A percentile compares a stretch with the other conserved stretches of the same genome.
Conservation (phyloP, 1,284 basidiomycete species). For the Puccinia triticina region DNA sequence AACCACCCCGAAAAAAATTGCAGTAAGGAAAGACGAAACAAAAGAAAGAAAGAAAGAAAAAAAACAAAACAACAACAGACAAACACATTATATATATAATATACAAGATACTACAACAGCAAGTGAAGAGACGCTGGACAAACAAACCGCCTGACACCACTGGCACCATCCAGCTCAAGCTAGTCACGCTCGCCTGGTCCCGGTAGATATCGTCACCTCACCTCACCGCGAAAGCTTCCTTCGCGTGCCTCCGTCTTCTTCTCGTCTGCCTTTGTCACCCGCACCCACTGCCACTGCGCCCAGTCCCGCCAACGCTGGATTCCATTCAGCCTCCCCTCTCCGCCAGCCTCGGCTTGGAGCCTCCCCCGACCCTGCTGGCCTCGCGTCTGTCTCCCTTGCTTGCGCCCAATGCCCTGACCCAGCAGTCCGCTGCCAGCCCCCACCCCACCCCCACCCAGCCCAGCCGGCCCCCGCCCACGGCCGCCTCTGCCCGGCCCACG, state of each 20-base stretch:
- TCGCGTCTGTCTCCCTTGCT: slow-evolving; percentile 62
- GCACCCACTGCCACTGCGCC: neutral
- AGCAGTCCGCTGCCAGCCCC: neutral
- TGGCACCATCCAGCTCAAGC: too few relatives aligned
- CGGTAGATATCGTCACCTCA: too few relatives aligned
- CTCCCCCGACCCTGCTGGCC: slow-evolving; percentile 14
- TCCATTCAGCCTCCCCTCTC: slow-evolving; percentile 44
- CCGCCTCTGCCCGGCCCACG: neutral
- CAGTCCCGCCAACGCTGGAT: slow-evolving; percentile 39
- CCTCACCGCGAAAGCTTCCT: neutral
- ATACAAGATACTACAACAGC: too few relatives aligned
- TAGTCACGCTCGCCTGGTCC: too few relatives aligned
- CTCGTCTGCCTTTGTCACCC: slow-evolving; percentile 17
- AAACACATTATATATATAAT: too few relatives aligned
- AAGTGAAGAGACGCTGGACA: too few relatives aligned
- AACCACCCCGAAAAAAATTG: too few relatives aligned
- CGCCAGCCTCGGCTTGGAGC: slow-evolving; percentile 50
- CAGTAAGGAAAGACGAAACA: too few relatives aligned
- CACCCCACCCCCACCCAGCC: neutral
- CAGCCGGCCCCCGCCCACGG: neutral
- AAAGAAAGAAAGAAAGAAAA: neutral
- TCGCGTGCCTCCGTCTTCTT: neutral
- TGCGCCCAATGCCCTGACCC: slow-evolving; percentile 57
- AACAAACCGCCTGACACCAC: too few relatives aligned
- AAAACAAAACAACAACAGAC: too few relatives aligned